Percentiles rank a stretch among this genome's conserved stretches.
phyloP scores from a whole-genome alignment of 192 early-diverging fungal species.

The Anaeromyces robustus region DNA sequence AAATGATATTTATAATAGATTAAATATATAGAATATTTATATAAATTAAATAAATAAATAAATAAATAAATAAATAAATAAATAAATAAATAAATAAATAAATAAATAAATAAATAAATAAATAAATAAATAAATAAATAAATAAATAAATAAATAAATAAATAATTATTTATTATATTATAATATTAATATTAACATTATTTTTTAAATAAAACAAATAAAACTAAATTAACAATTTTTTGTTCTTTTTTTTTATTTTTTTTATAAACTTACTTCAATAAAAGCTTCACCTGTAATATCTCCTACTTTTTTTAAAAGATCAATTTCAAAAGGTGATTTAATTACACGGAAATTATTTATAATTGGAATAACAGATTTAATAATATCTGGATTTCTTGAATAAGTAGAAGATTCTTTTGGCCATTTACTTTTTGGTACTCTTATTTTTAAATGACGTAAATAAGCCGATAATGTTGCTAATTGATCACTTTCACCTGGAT shows the following conservation, averaged over 20 bases:
- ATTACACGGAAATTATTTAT: conserved; percentile 58
- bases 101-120: too few species aligned
- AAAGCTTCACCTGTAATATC: conserved; percentile 67
- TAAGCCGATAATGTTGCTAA: background rate
- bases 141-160: too few species aligned
- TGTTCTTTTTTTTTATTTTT: background rate
- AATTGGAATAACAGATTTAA: conserved; percentile 34
- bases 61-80: too few species aligned
- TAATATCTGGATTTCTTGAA: background rate
- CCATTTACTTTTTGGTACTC: background rate
- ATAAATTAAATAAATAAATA: too few species aligned
- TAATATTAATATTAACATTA: too few species aligned
- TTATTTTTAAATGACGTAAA: background rate
- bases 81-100: too few species aligned
- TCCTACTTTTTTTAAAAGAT: conserved; percentile 60
- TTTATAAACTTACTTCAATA: conserved; percentile 23
- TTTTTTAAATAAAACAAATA: too few species aligned
- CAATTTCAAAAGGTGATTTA: conserved; percentile 64
- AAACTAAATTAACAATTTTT: too few species aligned
- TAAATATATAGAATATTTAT: too few species aligned
- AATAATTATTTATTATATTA: too few species aligned
- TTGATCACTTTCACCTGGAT: background rate
- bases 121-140: too few species aligned
- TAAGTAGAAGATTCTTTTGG: background rate
- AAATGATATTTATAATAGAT: too few species aligned